Percentiles rank a stretch among this genome's conserved stretches.
These are phyloP conservation scores for Penicillium goetzii DNA, from an alignment of 495 filamentous ascomycete genomes.

Conservation along the genomic window DNA sequence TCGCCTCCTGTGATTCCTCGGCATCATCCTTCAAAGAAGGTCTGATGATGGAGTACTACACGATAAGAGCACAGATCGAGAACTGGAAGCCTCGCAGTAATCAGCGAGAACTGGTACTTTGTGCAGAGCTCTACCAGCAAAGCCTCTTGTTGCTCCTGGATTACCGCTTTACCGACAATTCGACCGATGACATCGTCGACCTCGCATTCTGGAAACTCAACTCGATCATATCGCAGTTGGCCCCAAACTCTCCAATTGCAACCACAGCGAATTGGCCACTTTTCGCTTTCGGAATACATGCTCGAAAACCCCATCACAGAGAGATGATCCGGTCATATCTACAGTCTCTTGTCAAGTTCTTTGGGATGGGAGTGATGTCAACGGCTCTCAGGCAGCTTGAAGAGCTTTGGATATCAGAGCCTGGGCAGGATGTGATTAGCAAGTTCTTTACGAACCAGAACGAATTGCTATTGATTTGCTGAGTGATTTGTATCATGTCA, in stretches of 20 bases:
- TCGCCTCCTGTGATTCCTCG: background rate
- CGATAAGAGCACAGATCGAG: conserved; percentile 9
- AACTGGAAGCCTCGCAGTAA: conserved; percentile 17
- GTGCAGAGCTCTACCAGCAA: conserved; percentile 24
- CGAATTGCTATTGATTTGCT: conserved; percentile 22
- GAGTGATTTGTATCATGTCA: background rate
- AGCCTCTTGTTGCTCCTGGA: conserved; percentile 25
- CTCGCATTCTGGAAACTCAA: conserved; percentile 16
- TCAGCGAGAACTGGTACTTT: conserved; percentile 18
- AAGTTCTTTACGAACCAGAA: conserved; percentile 23
- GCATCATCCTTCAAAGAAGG: background rate
- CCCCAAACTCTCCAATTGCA: conserved; percentile 22
- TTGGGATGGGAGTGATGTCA: conserved; percentile 27
- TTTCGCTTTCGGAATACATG: conserved; percentile 22
- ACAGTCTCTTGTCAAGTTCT: conserved; percentile 10
- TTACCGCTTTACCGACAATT: conserved; percentile 10
- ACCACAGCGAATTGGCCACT: conserved; percentile 26
- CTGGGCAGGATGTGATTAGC: conserved; percentile 6
- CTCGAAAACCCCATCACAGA: conserved; percentile 5
- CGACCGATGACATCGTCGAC: conserved; percentile 6
- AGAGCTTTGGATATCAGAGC: conserved; percentile 14
- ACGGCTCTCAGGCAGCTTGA: conserved; percentile 22
- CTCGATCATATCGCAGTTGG: conserved; percentile 13
- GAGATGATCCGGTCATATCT: conserved; percentile 16
- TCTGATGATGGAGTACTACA: conserved; percentile 9